Percentiles rank a stretch among this genome's conserved stretches.
These are phyloP conservation scores for Cercospora sp. DNA, from an alignment of 2,329 filamentous ascomycete genomes.

Conservation along the genomic window DNA sequence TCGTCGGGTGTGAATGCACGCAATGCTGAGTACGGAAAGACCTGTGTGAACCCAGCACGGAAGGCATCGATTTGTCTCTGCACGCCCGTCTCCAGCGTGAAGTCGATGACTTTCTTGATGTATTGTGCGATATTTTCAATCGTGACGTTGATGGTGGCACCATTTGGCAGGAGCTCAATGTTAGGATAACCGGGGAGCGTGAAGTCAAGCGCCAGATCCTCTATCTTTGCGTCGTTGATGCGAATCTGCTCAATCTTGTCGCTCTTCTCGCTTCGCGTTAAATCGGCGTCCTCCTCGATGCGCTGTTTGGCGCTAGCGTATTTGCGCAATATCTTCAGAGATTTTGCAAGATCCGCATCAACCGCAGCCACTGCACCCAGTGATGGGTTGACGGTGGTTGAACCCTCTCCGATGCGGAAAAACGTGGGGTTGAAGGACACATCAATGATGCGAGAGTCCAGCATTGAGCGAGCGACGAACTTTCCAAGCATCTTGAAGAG, in stretches of 20 bases:
- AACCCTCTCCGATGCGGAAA: conserved; percentile 84
- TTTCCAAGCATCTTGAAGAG: conserved; percentile 93
- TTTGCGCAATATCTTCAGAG: conserved; percentile 81
- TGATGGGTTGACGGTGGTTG: conserved; percentile 70
- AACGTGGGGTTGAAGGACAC: conserved; percentile 97
- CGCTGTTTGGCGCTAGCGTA: conserved; percentile 81
- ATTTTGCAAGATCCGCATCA: conserved; percentile 81
- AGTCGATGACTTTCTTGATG: conserved; percentile 84
- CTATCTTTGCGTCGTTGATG: conserved; percentile 74
- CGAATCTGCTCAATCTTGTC: conserved; percentile 67
- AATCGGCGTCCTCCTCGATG: conserved; percentile 69
- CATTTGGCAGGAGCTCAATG: conserved; percentile 78
- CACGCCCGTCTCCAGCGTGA: conserved; percentile 87
- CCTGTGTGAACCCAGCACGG: conserved; percentile 85
- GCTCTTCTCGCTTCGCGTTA: conserved; percentile 70
- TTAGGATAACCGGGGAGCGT: conserved; percentile 87
- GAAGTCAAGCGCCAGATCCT: conserved; percentile 90
- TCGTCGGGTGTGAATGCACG: conserved; percentile 94
- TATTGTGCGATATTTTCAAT: conserved; percentile 92
- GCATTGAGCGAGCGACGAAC: conserved; percentile 96
- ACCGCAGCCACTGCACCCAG: conserved; percentile 87
- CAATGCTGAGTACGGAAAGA: conserved; percentile 91
- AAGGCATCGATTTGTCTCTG: conserved; percentile 89
- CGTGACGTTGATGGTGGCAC: conserved; percentile 72
- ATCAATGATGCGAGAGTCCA: conserved; percentile 96